These are phyloP conservation scores for Mycena belliarum DNA, from an alignment of 768 basidiomycete species.

Conservation along the genomic window DNA sequence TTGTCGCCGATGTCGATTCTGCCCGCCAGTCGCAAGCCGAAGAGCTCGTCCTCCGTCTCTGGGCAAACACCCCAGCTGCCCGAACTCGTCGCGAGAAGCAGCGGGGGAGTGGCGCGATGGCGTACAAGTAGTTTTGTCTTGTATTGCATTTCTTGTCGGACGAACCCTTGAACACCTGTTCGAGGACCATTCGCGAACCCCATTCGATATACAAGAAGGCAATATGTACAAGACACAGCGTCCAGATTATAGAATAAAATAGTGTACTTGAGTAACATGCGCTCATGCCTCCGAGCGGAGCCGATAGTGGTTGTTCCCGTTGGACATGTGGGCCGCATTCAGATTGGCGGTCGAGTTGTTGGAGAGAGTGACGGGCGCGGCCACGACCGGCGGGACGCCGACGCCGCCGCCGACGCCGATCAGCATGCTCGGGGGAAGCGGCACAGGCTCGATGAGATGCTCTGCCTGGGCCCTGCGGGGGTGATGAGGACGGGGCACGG, in stretches of 20 bases:
- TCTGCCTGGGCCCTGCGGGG: conserved; percentile 15
- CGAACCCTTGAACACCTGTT: too few relatives aligned
- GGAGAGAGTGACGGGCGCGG: neutral
- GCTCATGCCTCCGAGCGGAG: neutral
- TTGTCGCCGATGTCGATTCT: neutral
- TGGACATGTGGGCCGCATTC: conserved; percentile 14
- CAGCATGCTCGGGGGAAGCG: conserved; percentile 15
- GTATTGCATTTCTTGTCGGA: too few relatives aligned
- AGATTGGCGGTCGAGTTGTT: conserved; percentile 12
- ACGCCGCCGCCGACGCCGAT: neutral
- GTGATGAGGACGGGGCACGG: neutral
- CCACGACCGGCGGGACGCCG: too few relatives aligned
- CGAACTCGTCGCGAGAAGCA: neutral
- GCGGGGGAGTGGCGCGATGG: neutral
- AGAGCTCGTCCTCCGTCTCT: neutral
- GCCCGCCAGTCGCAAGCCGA: neutral
- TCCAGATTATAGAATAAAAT: neutral
- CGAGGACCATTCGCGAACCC: too few relatives aligned
- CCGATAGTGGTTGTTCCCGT: conserved; percentile 16
- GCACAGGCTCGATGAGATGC: conserved; percentile 20
- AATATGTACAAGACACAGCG: too few relatives aligned
- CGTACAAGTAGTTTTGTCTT: neutral
- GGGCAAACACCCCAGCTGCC: neutral
- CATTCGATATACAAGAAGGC: too few relatives aligned
- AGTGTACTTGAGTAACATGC: too few relatives aligned